These are phyloP conservation scores for Mercurialis annua DNA, from an alignment of 345 rosid species.

Conservation along the genomic window DNA sequence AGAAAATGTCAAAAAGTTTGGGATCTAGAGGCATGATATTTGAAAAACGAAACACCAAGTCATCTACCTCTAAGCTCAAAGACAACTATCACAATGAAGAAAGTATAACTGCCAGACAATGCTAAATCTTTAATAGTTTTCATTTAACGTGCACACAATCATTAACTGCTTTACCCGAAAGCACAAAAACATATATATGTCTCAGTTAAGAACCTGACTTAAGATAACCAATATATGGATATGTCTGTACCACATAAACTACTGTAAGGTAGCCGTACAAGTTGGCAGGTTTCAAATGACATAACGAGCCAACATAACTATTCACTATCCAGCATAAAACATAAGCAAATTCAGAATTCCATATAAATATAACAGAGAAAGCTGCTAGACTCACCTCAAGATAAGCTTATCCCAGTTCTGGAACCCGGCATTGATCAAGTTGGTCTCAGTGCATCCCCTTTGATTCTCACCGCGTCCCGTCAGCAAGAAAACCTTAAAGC, in stretches of 20 bases:
- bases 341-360: neutral
- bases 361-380: neutral
- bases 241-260: neutral
- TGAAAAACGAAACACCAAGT: neutral
- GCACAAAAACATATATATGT: neutral
- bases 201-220: neutral
- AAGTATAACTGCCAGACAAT: neutral
- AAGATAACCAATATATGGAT: neutral
- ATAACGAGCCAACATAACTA: neutral
- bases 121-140: neutral
- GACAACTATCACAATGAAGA: neutral
- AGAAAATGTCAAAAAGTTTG: neutral
- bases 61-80: neutral
- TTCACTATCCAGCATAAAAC: neutral
- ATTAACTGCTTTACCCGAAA: neutral
- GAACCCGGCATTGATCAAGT: constrained; percentile 66
- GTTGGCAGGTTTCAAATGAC: neutral
- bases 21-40: neutral
- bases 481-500: constrained; percentile 75
- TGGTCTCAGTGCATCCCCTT: constrained; percentile 56
- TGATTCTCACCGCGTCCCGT: constrained; percentile 76
- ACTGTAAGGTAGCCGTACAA: too few species aligned
- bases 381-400: constrained; percentile 50
- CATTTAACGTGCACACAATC: neutral
- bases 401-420: constrained; percentile 82